A percentile compares a stretch with the other conserved stretches of the same genome.
Evolutionary conservation across 2,329 filamentous ascomycete species (phyloP).

Genomic region (Calonectria pseudoreteaudii): DNA sequence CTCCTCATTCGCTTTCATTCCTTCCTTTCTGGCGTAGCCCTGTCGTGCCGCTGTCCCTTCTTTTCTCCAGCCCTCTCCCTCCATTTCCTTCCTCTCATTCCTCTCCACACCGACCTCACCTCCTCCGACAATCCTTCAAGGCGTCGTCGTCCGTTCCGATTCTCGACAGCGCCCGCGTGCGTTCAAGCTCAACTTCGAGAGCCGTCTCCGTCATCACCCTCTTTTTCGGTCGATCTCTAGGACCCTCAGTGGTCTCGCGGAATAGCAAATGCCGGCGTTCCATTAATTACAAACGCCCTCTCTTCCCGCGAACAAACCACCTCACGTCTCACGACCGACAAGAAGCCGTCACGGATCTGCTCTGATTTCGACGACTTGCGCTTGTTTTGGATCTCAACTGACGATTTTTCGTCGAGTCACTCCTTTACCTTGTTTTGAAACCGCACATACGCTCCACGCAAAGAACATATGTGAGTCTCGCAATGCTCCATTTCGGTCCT

Average conservation of each 20-base stretch:
- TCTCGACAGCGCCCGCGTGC: slow-evolving; percentile 47
- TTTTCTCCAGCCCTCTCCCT: slow-evolving; percentile 45
- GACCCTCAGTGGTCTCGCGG: slow-evolving; percentile 46
- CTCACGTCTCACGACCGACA: slow-evolving; percentile 26
- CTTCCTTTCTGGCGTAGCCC: slow-evolving; percentile 44
- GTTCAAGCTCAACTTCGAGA: slow-evolving; percentile 39
- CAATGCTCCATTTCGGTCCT: neutral
- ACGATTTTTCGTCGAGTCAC: slow-evolving; percentile 62
- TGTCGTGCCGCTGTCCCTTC: slow-evolving; percentile 46
- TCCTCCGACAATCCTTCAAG: slow-evolving; percentile 47
- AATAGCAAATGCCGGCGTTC: slow-evolving; percentile 48
- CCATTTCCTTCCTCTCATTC: slow-evolving; percentile 41
- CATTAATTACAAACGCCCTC: slow-evolving; percentile 45
- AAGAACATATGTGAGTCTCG: slow-evolving; percentile 43
- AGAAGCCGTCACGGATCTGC: slow-evolving; percentile 38
- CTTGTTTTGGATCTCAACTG: slow-evolving; percentile 46
- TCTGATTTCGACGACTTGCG: slow-evolving; percentile 42
- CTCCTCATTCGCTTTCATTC: slow-evolving; percentile 48
- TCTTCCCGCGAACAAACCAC: slow-evolving; percentile 33
- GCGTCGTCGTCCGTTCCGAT: slow-evolving; percentile 48
- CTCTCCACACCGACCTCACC: slow-evolving; percentile 45
- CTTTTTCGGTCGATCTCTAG: slow-evolving; percentile 41
- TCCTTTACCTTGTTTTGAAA: slow-evolving; percentile 54
- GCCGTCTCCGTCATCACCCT: slow-evolving; percentile 34
- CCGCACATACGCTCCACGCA: slow-evolving; percentile 45